Evolutionary conservation across 257 asterid species (phyloP).

Genomic region (Galeopsis tetrahit): DNA sequence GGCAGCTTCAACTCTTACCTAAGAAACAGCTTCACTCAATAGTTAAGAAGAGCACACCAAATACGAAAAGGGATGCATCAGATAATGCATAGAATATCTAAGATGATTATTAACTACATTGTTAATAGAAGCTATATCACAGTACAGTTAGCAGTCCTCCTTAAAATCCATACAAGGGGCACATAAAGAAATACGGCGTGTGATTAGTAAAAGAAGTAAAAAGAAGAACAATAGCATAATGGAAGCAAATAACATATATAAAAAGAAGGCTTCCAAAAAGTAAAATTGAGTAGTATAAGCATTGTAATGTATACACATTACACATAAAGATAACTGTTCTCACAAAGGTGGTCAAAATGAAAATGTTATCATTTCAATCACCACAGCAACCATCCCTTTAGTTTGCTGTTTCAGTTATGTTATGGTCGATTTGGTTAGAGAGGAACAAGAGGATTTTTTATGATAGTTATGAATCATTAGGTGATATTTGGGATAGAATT

Average conservation of each 20-base stretch:
- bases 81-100: slow-evolving; percentile 27
- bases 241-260: slow-evolving; percentile 5
- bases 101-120: slow-evolving; percentile 24
- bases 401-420: too few relatives aligned
- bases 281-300: slow-evolving; percentile 21
- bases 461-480: too few relatives aligned
- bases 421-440: too few relatives aligned
- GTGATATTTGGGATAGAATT: too few relatives aligned
- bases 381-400: slow-evolving; percentile 16
- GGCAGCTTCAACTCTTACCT: slow-evolving; percentile 99
- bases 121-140: slow-evolving; percentile 30
- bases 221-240: slow-evolving; percentile 4
- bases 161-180: slow-evolving; percentile 27
- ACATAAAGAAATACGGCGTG: slow-evolving; percentile 13
- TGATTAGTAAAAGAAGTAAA: slow-evolving; percentile 15
- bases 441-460: too few relatives aligned
- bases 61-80: slow-evolving; percentile 30
- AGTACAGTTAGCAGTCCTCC: slow-evolving; percentile 17
- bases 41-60: slow-evolving; percentile 32
- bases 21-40: slow-evolving; percentile 31
- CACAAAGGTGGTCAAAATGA: slow-evolving; percentile 16
- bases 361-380: slow-evolving; percentile 24
- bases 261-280: slow-evolving; percentile 14
- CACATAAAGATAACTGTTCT: slow-evolving; percentile 18
- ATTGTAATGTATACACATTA: slow-evolving; percentile 5